Base-by-base conservation (phyloP, 2,329 filamentous ascomycete genomes). In the Cladosporium sp. region DNA sequence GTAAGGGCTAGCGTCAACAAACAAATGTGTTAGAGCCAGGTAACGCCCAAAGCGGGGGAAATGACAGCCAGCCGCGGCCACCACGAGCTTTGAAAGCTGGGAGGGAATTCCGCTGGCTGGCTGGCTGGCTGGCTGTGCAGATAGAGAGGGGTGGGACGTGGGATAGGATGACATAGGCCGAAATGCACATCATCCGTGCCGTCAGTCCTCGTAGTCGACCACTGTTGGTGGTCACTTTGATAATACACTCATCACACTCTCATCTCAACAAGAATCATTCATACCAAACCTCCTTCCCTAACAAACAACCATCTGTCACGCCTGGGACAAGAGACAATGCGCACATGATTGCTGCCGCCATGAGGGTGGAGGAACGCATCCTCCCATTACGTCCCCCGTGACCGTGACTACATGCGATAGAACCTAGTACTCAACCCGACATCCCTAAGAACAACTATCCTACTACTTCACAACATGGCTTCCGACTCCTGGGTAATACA, bases 401-500 rank as follows among this genome's bases (percentile, higher is more conserved):
- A 54, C 32, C 51, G 12, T 19, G 22, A 27, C 22, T 27, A 4
- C 22, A 27, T 27, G 22, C 22, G 5, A 27, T 27, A 27, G 22
- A 27, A 5, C 19, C 27, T n/a, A 43, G 25, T 12, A 16, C 8
- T 27, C 3, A 20, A n/a, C 16, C 25, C 22, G 19, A 50, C 49
- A 51, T 32, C 50, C 19, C 22, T 27, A 27, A 27, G 22, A 27
- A 27, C 22, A 4, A 27, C 22, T 27, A 27, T 27, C 9, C 22
- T 27, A 27, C 9, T 27, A n/a, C n/a, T n/a, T 43, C 46, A 3
- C 13, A 55, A 52, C 30, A 51, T 55, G 45, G 25, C 29, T 4
- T 29, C 36, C 7, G 45, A 48, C 27, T 33, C 45, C 25, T 50
- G 53, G 20, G 42, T 57, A 7, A 49, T 61, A 8, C 52, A 58